Conservation (phyloP, 2,329 filamentous ascomycete genomes). For the Aspergillus ruber region DNA sequence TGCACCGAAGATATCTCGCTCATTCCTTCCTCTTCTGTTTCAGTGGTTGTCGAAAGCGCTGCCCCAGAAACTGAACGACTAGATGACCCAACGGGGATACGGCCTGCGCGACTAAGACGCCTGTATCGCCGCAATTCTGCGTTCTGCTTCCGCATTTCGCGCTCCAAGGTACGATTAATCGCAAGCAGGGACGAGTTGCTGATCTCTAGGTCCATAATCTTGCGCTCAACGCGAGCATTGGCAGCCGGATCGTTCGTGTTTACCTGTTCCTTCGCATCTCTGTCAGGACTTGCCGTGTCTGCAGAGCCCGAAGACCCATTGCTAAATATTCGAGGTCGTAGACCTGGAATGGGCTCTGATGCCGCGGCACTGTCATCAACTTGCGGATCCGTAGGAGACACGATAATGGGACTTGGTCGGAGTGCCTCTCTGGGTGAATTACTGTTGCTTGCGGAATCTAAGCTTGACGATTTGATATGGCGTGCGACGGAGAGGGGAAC, state of each 20-base stretch:
- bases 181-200: slow-evolving; percentile 91
- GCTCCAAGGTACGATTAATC: slow-evolving; percentile 88
- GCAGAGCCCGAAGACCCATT: slow-evolving; percentile 25
- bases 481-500: slow-evolving; percentile 10
- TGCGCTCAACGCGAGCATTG: slow-evolving; percentile 86
- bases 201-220: slow-evolving; percentile 93
- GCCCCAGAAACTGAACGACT: slow-evolving; percentile 41
- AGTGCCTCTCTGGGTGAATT: slow-evolving; percentile 16
- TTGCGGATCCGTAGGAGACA: slow-evolving; percentile 19
- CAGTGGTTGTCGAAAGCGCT: slow-evolving; percentile 41
- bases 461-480: slow-evolving; percentile 29
- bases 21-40: slow-evolving; percentile 28
- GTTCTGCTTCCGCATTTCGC: slow-evolving; percentile 85
- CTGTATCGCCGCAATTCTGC: slow-evolving; percentile 79
- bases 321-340: slow-evolving; percentile 27
- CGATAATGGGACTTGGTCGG: slow-evolving; percentile 25
- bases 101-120: slow-evolving; percentile 75
- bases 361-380: slow-evolving; percentile 14
- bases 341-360: slow-evolving; percentile 19
- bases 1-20: slow-evolving; percentile 24
- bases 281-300: slow-evolving; percentile 43
- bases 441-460: slow-evolving; percentile 21
- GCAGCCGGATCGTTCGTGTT: slow-evolving; percentile 66
- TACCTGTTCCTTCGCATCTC: slow-evolving; percentile 45
- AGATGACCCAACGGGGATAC: slow-evolving; percentile 55